A percentile compares a stretch with the other conserved stretches of the same genome.
phyloP scores from a whole-genome alignment of 768 basidiomycete species.

The Sporobolomyces roseus region DNA sequence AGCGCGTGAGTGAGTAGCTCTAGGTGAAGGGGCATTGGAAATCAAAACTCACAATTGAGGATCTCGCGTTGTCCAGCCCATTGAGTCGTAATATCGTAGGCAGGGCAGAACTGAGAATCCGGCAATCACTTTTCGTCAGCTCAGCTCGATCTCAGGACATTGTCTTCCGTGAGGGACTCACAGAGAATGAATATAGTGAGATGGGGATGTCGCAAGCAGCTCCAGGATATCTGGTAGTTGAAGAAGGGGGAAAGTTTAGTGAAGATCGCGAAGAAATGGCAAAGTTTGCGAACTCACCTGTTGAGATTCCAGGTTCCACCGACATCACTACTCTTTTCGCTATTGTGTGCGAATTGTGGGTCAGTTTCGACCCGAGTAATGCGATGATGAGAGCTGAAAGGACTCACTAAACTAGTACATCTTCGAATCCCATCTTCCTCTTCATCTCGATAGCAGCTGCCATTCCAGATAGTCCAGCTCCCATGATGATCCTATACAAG shows the following conservation, averaged over 20 bases:
- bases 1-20: no score
- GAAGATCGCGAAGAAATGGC: background rate
- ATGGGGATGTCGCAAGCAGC: constrained; percentile 39
- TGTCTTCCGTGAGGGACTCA: background rate
- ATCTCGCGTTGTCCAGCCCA: constrained; percentile 32
- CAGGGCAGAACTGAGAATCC: constrained; percentile 19
- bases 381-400: background rate
- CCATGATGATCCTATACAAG: constrained; percentile 38
- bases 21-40: no score
- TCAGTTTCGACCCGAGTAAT: background rate
- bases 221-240: constrained; percentile 22
- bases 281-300: background rate
- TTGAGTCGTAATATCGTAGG: constrained; percentile 9
- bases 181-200: constrained; percentile 37
- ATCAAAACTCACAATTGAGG: constrained; percentile 23
- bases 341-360: background rate
- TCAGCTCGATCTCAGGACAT: no score
- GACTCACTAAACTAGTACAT: constrained; percentile 42
- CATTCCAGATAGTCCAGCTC: constrained; percentile 43
- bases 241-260: background rate
- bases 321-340: constrained; percentile 29
- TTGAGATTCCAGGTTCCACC: constrained; percentile 41
- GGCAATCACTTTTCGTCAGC: background rate
- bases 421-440: constrained; percentile 38
- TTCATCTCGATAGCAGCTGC: constrained; percentile 42